These are phyloP conservation scores for Nemania sp. DNA, from an alignment of 2,329 filamentous ascomycete genomes.

Conservation along the genomic window DNA sequence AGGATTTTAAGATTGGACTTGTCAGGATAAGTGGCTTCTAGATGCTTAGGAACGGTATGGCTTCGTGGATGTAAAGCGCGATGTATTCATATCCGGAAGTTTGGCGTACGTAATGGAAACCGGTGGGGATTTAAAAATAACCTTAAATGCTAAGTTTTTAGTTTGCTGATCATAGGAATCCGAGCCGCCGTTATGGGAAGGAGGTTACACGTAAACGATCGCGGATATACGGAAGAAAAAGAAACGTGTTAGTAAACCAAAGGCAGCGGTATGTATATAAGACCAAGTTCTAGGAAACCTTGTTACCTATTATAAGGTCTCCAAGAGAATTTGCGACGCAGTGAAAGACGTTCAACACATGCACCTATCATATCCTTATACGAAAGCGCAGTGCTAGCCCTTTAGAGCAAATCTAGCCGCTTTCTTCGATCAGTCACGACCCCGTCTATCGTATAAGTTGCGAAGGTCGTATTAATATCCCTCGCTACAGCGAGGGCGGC, in stretches of 20 bases:
- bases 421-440: too few species aligned
- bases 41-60: background rate
- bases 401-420: too few species aligned
- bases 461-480: conserved; percentile 16
- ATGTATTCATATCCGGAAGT: background rate
- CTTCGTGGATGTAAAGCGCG: background rate
- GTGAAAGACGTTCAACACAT: background rate
- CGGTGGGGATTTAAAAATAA: background rate
- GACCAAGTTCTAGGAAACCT: background rate
- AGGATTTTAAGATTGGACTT: background rate
- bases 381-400: too few species aligned
- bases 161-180: background rate
- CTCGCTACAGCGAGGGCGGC: too few species aligned
- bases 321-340: background rate
- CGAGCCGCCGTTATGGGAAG: conserved; percentile 23
- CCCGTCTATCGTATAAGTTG: background rate
- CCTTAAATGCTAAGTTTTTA: background rate
- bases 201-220: conserved; percentile 1
- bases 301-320: background rate
- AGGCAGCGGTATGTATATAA: conserved; percentile 23
- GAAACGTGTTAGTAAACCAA: conserved; percentile 5
- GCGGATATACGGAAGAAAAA: conserved; percentile 12
- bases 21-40: background rate
- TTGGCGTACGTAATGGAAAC: background rate
- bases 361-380: background rate